Evolutionary conservation across 805 yeast species (phyloP).

Genomic region (Schwanniomyces occidentalis): DNA sequence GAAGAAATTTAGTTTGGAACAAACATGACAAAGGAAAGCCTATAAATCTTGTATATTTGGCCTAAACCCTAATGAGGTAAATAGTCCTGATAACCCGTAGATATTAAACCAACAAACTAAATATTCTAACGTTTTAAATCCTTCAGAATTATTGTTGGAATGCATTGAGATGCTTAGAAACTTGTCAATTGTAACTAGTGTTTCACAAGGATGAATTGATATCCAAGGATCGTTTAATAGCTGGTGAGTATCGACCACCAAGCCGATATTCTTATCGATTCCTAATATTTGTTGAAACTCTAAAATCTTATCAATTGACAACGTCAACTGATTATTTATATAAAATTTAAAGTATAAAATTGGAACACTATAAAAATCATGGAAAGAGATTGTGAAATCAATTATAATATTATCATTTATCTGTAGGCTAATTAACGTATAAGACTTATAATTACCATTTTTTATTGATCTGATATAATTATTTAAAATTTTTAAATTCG

Average conservation of each 20-base stretch:
- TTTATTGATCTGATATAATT: background rate
- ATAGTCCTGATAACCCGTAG: constrained; percentile 18
- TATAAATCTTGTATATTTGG: constrained; percentile 1
- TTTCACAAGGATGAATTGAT: constrained; percentile 34
- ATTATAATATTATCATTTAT: constrained; percentile 7
- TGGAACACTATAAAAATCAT: constrained; percentile 31
- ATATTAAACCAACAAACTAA: constrained; percentile 23
- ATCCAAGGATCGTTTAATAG: constrained; percentile 19
- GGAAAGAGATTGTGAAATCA: constrained; percentile 28
- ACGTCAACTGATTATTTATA: constrained; percentile 1
- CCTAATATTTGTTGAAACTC: background rate
- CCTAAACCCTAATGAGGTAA: constrained; percentile 12
- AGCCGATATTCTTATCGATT: constrained; percentile 1
- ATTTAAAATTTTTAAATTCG: constrained; percentile 1
- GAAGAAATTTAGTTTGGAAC: background rate
- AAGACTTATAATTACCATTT: constrained; percentile 7
- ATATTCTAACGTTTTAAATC: constrained; percentile 10
- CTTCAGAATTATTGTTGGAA: background rate
- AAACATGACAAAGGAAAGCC: background rate
- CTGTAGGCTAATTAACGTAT: constrained; percentile 2
- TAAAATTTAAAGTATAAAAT: constrained; percentile 20
- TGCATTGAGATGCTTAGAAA: constrained; percentile 5
- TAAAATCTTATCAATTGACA: constrained; percentile 1
- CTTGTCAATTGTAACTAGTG: constrained; percentile 14
- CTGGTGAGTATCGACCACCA: constrained; percentile 15